Conservation (phyloP, 345 rosid species). For the rapeseed (Brassica napus) region DNA sequence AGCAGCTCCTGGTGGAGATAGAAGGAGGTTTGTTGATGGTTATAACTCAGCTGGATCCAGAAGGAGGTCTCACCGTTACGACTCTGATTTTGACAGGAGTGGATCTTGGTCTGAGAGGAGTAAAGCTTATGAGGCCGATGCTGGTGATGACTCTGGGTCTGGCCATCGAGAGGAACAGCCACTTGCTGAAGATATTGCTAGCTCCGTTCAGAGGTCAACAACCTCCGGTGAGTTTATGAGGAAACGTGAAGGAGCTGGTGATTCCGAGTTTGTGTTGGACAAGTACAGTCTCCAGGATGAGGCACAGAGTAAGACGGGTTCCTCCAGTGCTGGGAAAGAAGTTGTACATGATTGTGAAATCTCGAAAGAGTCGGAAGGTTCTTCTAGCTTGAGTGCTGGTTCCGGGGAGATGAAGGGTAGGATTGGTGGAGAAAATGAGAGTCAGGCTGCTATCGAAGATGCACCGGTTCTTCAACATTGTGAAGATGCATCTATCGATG, state of each 20-base stretch:
- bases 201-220: conserved; percentile 55
- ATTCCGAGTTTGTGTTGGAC: conserved; percentile 52
- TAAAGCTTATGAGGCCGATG: conserved; percentile 54
- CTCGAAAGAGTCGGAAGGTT: conserved; percentile 45
- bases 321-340: conserved; percentile 53
- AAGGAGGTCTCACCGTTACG: conserved; percentile 57
- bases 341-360: conserved; percentile 42
- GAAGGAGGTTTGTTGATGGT: conserved; percentile 68
- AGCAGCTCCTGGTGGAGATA: conserved; percentile 43
- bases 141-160: conserved; percentile 53
- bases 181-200: conserved; percentile 52
- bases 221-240: conserved; percentile 42
- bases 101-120: conserved; percentile 71
- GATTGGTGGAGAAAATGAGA: conserved; percentile 43
- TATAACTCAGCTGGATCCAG: conserved; percentile 55
- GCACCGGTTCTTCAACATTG: conserved; percentile 23
- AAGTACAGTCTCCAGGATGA: conserved; percentile 51
- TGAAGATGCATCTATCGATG: conserved; percentile 36
- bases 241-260: conserved; percentile 54
- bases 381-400: conserved; percentile 42
- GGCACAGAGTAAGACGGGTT: conserved; percentile 54
- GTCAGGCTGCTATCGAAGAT: conserved; percentile 46
- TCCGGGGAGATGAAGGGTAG: conserved; percentile 51
- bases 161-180: conserved; percentile 58
- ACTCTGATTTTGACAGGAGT: conserved; percentile 70